Evolutionary conservation across 148 eudicot genomes (phyloP), one percentile per base, ranked within the genome.

Genomic region (Rhododendron molle): DNA sequence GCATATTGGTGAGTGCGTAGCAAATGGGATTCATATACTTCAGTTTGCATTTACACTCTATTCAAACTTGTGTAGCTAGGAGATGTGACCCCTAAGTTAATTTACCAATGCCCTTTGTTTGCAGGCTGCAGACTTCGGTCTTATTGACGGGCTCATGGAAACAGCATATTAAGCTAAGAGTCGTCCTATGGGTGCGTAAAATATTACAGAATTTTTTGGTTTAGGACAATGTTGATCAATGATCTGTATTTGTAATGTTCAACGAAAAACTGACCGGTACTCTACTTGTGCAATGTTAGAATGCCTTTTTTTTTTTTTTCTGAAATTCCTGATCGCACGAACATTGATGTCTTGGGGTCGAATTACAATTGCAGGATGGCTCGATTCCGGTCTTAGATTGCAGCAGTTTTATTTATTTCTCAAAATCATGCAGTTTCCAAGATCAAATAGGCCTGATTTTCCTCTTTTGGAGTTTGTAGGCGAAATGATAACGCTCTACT

Each of bases 81-180:
- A 32, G 43, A 21, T 62, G 38, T 18, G 5, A 34, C 8, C 20
- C 36, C 23, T 81, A 80, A 5, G n/a, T 54, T 30, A 32, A 43
- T 77, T n/a, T 2, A 23, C 30, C 13, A 40, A 21, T 82, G 30
- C 56, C 18, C 47, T 43, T 65, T 79, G 13, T 72, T 85, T 89
- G 93, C 91, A 95, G 99, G 97, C 98, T 20, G 91, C 93, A 92
- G 98, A 95, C 62, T 94, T 96, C 81, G 99, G 98, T 56, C 95
- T 96, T 28, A 89, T 95, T 84, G 99, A 96, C 65, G 98, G 96
- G 40, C 83, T 93, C 30, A 83, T 94, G 84, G 98, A 93, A 91
- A 96, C 98, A n/a, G 96, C 94, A 81, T 92, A 90, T 88, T 93
- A 85, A 89, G 71, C 50, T 78, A 49, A 47, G 40, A 14, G 44